Evolutionary conservation across 768 basidiomycete species (phyloP), one percentile per base, ranked within the genome.

Genomic region (Boletus subcaerulescens): DNA sequence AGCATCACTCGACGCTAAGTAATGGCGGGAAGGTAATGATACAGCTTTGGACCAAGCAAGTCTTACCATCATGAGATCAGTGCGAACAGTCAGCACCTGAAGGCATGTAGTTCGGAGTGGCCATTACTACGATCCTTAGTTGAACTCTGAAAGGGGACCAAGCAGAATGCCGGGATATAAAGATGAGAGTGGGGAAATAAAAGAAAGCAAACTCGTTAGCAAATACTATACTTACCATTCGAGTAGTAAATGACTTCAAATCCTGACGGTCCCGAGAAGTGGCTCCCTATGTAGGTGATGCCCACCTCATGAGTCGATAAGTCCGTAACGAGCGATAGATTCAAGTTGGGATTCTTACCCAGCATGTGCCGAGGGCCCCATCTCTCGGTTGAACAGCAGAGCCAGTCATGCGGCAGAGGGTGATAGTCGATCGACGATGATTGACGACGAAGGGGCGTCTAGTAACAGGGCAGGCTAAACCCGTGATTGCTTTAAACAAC

Each of bases 81-180:
- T 55, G 29, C 13, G 32, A 33, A 10, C 32, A 33, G 31, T 13
- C n/a, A 33, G 29, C 31, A 39, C 36, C 6, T 38, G 13, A 15
- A 29, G 61, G 58, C 57, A 77, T 68, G 41, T 75, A 72, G 39
- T 61, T 60, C 15, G 66, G 61, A 11, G 68, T 66, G 4, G 71
- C 76, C 63, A 84, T 67, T 35, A 87, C 70, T 0, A 78, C 80
- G 47, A 87, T 20, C 86, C 86, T 59, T 78, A 87, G 55, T 78
- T 68, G 61, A 87, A 87, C 58, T 86, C 82, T 29, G 26, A 9
- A 29, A 29, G 26, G 26, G 1, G 26, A 29, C 26, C 26, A 29
- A 9, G 9, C 26, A 29, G 26, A 9, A 29, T 29, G 26, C 26
- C 8, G 24, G 4, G 24, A 24, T 24, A 24, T 24, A 24, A 24